Evolutionary conservation across 768 basidiomycete genomes (phyloP).

Genomic region (Chalciporus piperatus): DNA sequence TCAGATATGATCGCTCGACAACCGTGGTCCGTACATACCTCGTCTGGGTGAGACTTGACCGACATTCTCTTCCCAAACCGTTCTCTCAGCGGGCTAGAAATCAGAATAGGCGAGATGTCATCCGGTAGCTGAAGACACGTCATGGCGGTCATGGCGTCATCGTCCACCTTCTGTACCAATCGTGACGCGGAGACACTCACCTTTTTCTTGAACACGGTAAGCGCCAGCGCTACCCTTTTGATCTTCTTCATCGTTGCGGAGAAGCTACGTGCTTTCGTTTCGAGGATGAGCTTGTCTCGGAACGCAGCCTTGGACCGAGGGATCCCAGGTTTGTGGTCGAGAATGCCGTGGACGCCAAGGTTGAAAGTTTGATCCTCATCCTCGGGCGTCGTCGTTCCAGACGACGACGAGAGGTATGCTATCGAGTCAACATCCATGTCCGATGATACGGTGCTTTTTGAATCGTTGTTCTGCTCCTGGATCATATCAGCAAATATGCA

Average conservation of each 20-base stretch:
- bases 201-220: conserved; percentile 26
- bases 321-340: conserved; percentile 5
- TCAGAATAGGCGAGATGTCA: conserved; percentile 22
- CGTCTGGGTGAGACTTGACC: conserved; percentile 22
- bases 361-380: conserved; percentile 25
- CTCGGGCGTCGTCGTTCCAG: conserved; percentile 32
- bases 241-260: conserved; percentile 22
- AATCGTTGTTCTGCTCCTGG: conserved; percentile 9
- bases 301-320: background rate
- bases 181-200: conserved; percentile 2
- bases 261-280: conserved; percentile 13
- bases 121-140: conserved; percentile 16
- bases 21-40: conserved; percentile 16
- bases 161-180: background rate
- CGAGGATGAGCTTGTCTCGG: conserved; percentile 6
- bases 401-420: conserved; percentile 24
- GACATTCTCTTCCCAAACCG: conserved; percentile 30
- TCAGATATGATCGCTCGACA: background rate
- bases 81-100: conserved; percentile 28
- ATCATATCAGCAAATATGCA: background rate
- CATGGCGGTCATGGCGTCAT: background rate
- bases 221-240: conserved; percentile 17
- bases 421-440: conserved; percentile 23
- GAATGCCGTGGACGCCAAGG: conserved; percentile 10
- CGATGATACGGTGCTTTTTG: conserved; percentile 12